Evolutionary conservation across 73 alveolate genomes (phyloP), one percentile per base, ranked within the genome.

Genomic region (Durusdinium trenchii): DNA sequence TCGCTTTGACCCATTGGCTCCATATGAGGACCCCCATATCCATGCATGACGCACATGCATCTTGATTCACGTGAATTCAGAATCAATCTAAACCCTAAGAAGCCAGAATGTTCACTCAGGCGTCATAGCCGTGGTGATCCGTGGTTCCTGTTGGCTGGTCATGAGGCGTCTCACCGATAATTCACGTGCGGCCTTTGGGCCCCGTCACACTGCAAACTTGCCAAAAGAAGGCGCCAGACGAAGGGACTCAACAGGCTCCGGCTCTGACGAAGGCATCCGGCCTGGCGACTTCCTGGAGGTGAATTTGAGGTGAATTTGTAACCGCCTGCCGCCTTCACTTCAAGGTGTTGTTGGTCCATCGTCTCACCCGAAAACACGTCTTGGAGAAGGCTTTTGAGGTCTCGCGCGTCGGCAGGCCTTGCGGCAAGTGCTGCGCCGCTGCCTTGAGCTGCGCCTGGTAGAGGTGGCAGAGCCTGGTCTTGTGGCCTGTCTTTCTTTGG

Each of bases 91-190:
- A n/a, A n/a, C n/a, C n/a, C n/a, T n/a, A n/a, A n/a, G n/a, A n/a
- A n/a, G n/a, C n/a, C n/a, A n/a, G n/a, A n/a, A n/a, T n/a, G n/a
- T n/a, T n/a, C n/a, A n/a, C n/a, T n/a, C n/a, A n/a, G n/a, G n/a
- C n/a, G n/a, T n/a, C n/a, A n/a, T n/a, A n/a, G n/a, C n/a, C n/a
- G n/a, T n/a, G n/a, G n/a, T n/a, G n/a, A n/a, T n/a, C n/a, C n/a
- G n/a, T n/a, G n/a, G n/a, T n/a, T n/a, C n/a, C n/a, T n/a, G 67
- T 79, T n/a, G 28, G 90, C 90, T 79, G 90, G 90, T 79, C 90
- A 79, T 79, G 90, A 79, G 90, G 90, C 90, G 90, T 79, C 90
- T 79, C 90, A 79, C 90, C 4, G 90, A 79, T 48, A 79, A 79
- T 79, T 79, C 46, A 75, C 90, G 48, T 45, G 47, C n/a, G n/a